Evolutionary conservation across 2,329 filamentous ascomycete genomes (phyloP).

Genomic region (Mariannaea sp.): DNA sequence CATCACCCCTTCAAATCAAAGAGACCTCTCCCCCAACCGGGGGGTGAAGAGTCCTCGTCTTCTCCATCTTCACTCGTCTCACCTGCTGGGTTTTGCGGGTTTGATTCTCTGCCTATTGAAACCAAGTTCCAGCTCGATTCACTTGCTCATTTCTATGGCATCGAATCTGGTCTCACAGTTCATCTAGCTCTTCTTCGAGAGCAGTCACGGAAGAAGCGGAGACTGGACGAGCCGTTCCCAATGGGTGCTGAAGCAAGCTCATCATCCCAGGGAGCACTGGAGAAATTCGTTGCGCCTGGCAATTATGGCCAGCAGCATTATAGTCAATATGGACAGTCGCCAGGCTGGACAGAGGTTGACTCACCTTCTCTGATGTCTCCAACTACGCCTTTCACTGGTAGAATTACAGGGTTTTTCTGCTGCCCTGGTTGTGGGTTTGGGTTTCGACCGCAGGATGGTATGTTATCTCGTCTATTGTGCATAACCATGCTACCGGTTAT

Average conservation of each 20-base stretch:
- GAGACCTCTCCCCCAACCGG: slow-evolving; percentile 37
- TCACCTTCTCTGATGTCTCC: slow-evolving; percentile 33
- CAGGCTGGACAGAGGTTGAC: slow-evolving; percentile 31
- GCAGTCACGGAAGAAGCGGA: slow-evolving; percentile 42
- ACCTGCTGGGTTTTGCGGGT: slow-evolving; percentile 28
- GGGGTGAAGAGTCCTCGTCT: slow-evolving; percentile 31
- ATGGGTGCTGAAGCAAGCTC: slow-evolving; percentile 39
- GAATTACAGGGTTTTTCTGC: slow-evolving; percentile 39
- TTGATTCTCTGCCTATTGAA: slow-evolving; percentile 35
- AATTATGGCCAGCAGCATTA: slow-evolving; percentile 31
- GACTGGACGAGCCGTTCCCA: slow-evolving; percentile 36
- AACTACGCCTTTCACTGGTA: slow-evolving; percentile 34
- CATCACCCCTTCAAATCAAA: slow-evolving; percentile 38
- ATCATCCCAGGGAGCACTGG: slow-evolving; percentile 37
- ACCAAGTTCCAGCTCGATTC: slow-evolving; percentile 37
- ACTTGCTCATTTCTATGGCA: slow-evolving; percentile 39
- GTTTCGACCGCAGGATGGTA: slow-evolving; percentile 40
- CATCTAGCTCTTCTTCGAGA: slow-evolving; percentile 36
- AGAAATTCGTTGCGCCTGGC: slow-evolving; percentile 38
- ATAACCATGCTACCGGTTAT: too few species aligned
- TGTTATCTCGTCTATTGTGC: neutral
- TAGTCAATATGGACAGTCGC: slow-evolving; percentile 26
- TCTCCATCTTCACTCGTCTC: slow-evolving; percentile 29
- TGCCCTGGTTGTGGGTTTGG: slow-evolving; percentile 42
- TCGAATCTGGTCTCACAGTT: slow-evolving; percentile 39